These are phyloP conservation scores for sunflower (Helianthus annuus) DNA, from an alignment of 129 eudicot species.

Conservation along the genomic window HanXRQr2.0-SUNRISE NC_035438.2:28432953-28433452, in stretches of 20 bases:
- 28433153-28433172: slow-evolving; percentile 21
- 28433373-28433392: too few relatives aligned
- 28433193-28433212: slow-evolving; percentile 25
- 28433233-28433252: not conserved
- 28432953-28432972: slow-evolving; percentile 25
- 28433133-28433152: slow-evolving; percentile 14
- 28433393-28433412: too few relatives aligned
- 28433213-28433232: slow-evolving; percentile 8
- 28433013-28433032: not conserved
- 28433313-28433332: too few relatives aligned
- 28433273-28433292: too few relatives aligned
- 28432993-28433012: slow-evolving; percentile 5
- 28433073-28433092: slow-evolving; percentile 12
- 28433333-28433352: too few relatives aligned
- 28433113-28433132: slow-evolving; percentile 12
- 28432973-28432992: slow-evolving; percentile 26
- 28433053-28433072: slow-evolving; percentile 20
- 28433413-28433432: too few relatives aligned
- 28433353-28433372: too few relatives aligned
- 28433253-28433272: too few relatives aligned
- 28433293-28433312: too few relatives aligned
- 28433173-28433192: slow-evolving; percentile 27
- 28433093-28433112: slow-evolving; percentile 9
- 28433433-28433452: too few relatives aligned
- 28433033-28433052: slow-evolving; percentile 11